Conservation (phyloP, 2,329 filamentous ascomycete species). For the Chrysoporthe puriensis region DNA sequence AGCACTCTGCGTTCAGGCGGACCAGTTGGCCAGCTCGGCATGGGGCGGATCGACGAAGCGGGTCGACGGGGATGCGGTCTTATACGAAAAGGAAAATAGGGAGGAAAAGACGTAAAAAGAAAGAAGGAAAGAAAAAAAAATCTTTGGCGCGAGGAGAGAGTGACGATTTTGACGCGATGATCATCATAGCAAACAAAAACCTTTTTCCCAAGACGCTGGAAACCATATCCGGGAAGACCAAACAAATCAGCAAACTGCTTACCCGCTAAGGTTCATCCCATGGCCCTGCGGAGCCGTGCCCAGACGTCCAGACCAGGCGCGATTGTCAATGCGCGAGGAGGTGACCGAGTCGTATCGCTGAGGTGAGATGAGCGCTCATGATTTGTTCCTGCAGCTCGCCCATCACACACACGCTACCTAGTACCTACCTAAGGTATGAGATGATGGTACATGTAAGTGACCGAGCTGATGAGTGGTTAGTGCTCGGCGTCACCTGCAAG, state of each 20-base stretch:
- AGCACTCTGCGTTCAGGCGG: too few relatives aligned
- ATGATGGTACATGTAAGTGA: not conserved
- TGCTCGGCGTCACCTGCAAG: slow-evolving; percentile 6
- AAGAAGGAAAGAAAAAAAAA: too few relatives aligned
- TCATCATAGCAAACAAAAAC: not conserved
- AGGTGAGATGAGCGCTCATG: not conserved
- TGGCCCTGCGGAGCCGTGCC: not conserved
- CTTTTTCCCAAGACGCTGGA: not conserved
- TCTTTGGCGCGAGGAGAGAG: too few relatives aligned
- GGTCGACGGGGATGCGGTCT: too few relatives aligned
- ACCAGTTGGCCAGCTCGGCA: too few relatives aligned
- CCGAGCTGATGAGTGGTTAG: not conserved
- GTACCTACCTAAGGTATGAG: not conserved
- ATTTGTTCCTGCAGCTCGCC: not conserved
- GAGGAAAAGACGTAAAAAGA: too few relatives aligned
- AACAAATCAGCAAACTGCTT: not conserved
- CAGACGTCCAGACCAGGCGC: not conserved
- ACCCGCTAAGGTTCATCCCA: slow-evolving; percentile 1
- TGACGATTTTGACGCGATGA: not conserved
- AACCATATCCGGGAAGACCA: not conserved
- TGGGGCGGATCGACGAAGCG: too few relatives aligned
- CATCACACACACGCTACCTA: not conserved
- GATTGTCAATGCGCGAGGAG: too few relatives aligned
- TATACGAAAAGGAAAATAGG: too few relatives aligned
- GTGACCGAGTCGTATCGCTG: not conserved